These are phyloP conservation scores for Acmispon strigosus DNA, from an alignment of 306 rosid species.

Conservation along the genomic window DNA sequence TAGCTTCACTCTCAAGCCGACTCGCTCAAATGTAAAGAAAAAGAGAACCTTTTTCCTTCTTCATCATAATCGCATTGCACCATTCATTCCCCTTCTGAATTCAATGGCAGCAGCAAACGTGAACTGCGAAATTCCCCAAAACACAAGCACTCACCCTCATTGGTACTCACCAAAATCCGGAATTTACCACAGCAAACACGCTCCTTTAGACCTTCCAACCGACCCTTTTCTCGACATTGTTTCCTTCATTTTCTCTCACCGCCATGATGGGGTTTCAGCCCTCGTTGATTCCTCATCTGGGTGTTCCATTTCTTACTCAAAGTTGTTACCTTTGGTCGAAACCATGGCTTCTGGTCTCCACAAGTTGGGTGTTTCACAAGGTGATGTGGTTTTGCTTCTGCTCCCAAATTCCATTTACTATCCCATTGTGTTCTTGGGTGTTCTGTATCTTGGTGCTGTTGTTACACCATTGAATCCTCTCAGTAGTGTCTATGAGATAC, in stretches of 20 bases:
- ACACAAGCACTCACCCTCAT: constrained; percentile 13
- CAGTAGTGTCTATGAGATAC: constrained; percentile 50
- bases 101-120: constrained; percentile 23
- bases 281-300: constrained; percentile 67
- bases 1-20: neutral
- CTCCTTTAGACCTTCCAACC: constrained; percentile 36
- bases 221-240: constrained; percentile 69
- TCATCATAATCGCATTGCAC: neutral
- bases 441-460: constrained; percentile 57
- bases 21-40: no score
- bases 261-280: constrained; percentile 59
- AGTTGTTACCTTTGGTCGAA: constrained; percentile 46
- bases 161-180: constrained; percentile 72
- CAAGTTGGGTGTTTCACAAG: constrained; percentile 52
- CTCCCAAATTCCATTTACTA: constrained; percentile 72
- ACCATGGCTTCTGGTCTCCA: constrained; percentile 68
- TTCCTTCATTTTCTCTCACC: constrained; percentile 56
- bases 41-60: no score
- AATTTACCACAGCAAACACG: constrained; percentile 46
- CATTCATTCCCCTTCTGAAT: neutral
- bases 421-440: constrained; percentile 52
- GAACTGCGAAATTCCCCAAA: constrained; percentile 9
- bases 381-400: constrained; percentile 57
- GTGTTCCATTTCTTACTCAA: constrained; percentile 48
- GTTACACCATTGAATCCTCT: constrained; percentile 68